Evolutionary conservation across 1,139 yeast genomes (phyloP), one percentile per base, ranked within the genome.

Genomic region (Kodamaea derodonti): DNA sequence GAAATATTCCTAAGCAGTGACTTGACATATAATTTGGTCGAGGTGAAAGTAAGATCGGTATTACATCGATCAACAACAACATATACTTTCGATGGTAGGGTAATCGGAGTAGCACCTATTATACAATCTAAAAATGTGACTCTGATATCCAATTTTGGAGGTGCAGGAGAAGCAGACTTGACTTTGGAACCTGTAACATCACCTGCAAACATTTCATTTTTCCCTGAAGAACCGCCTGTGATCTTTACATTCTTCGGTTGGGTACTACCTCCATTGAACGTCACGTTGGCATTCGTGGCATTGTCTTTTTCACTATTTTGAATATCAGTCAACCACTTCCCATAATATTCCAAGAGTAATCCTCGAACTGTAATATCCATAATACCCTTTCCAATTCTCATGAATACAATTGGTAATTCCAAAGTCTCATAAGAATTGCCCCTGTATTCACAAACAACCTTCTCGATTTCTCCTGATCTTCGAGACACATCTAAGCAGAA

Each of bases 61-160:
- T 61, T 75, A 4, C 82, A 84, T 38, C 69, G 72, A 8, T 68
- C 66, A 1, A 82, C 45, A 1, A 73, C 60, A 12, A 84, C 35
- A 12, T 69, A 57, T 0, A 79, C 69, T 41, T 78, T 78, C 22
- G 84, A 70, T 0, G 51, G 46, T 12, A 86, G 52, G 36, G 81
- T 61, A 7, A 75, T 75, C 0, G 95, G 90, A 17, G 64, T 69
- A 16, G 83, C 48, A 0, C 82, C 83, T 25, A 83, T 39, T 1
- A 72, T 61, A 37, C 80, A 72, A 40, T 81, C 81, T 14, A 68
- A 48, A 11, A 81, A 50, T 1, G 65, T 60, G 14, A 79, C 33
- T 32, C 78, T 69, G 7, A 77, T 39, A 24, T 69, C 76, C 3
- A 48, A 35, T 20, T 24, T 24, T 6, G 14, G 26, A 7, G 26